These are phyloP conservation scores for Senna tora DNA, from an alignment of 306 rosid genomes.

Conservation along the genomic window DNA sequence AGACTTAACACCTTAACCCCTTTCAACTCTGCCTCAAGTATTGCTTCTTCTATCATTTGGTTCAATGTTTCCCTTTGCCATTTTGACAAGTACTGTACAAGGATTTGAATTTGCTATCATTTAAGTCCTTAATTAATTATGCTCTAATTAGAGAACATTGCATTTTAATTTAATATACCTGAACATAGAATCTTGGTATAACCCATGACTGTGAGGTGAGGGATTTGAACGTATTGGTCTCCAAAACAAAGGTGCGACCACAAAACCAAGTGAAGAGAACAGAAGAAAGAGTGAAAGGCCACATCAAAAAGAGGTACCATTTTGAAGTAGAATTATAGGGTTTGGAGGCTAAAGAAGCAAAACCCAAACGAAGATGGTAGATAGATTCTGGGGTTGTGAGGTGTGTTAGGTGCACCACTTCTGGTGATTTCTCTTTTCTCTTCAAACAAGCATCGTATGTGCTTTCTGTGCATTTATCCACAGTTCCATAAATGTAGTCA, in stretches of 20 bases:
- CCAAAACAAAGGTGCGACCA: slow-evolving; percentile 58
- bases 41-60: slow-evolving; percentile 48
- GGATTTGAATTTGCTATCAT: no score
- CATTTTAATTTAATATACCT: no score
- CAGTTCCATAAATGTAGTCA: slow-evolving; percentile 65
- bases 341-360: slow-evolving; percentile 59
- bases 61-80: slow-evolving; percentile 44
- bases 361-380: slow-evolving; percentile 62
- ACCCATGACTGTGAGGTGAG: slow-evolving; percentile 72
- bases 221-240: slow-evolving; percentile 54
- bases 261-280: slow-evolving; percentile 47
- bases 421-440: slow-evolving; percentile 41
- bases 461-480: slow-evolving; percentile 54
- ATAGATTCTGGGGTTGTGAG: slow-evolving; percentile 70
- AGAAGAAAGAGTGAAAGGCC: slow-evolving; percentile 74
- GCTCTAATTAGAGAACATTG: no score
- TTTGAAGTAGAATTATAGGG: slow-evolving; percentile 42
- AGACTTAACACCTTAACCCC: slow-evolving; percentile 52
- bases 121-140: no score
- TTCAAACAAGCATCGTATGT: slow-evolving; percentile 52
- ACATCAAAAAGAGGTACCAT: slow-evolving; percentile 59
- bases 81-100: slow-evolving; percentile 45
- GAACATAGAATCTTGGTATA: slow-evolving; percentile 63
- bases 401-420: slow-evolving; percentile 70
- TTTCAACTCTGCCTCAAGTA: slow-evolving; percentile 48